Evolutionary conservation across 768 basidiomycete species (phyloP).

Genomic region (Hemileccinum impolitum): DNA sequence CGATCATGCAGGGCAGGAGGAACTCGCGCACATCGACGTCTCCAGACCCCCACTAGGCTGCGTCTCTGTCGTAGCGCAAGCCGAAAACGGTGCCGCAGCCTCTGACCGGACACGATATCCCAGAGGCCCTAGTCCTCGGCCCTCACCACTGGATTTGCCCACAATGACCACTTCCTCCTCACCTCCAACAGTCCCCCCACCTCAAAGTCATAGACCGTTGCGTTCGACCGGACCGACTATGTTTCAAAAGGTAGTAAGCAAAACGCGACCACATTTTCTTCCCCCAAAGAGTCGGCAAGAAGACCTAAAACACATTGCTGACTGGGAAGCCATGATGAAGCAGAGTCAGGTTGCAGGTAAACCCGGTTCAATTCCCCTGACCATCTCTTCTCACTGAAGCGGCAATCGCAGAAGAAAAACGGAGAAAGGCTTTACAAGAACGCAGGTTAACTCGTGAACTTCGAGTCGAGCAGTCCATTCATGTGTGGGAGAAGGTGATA

Average conservation of each 20-base stretch:
- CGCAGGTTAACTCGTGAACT: conserved; percentile 62
- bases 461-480: conserved; percentile 64
- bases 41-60: conserved; percentile 34
- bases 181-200: conserved; percentile 19
- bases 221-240: conserved; percentile 64
- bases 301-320: conserved; percentile 78
- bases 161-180: conserved; percentile 30
- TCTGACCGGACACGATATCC: background rate
- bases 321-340: conserved; percentile 89
- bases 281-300: conserved; percentile 79
- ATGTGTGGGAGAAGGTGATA: conserved; percentile 75
- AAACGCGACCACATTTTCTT: conserved; percentile 79
- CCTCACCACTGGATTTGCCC: conserved; percentile 20
- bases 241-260: conserved; percentile 78
- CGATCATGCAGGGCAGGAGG: too few species aligned
- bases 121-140: background rate
- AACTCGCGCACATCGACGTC: too few species aligned
- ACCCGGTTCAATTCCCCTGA: conserved; percentile 11
- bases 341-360: conserved; percentile 69
- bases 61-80: conserved; percentile 18
- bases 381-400: conserved; percentile 3
- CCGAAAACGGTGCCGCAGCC: background rate
- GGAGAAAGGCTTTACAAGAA: conserved; percentile 58
- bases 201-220: conserved; percentile 37
- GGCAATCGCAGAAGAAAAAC: conserved; percentile 58